Base-by-base conservation (phyloP, 805 yeast genomes). In the Saturnispora galanensis region DNA sequence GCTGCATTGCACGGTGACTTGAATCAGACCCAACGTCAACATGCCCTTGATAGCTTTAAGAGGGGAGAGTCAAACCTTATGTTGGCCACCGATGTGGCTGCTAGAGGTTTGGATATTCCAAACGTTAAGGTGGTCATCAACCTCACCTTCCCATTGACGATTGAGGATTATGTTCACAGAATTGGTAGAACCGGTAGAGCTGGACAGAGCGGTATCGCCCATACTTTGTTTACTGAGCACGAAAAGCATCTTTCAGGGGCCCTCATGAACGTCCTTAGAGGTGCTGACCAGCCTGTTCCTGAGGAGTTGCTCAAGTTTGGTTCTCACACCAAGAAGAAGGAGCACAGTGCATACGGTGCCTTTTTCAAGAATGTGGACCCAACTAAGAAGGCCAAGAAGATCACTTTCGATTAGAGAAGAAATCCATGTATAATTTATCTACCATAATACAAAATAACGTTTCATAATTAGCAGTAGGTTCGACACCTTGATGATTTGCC, bases 121-220 rank as follows among this genome's bases (percentile, higher is more conserved):
- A 87, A 94, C 55, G 98, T 93, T 50, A 90, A 89, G 65, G 84
- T 87, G 62, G 97, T 93, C 39, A 84, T 90, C 13, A 97, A 93
- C 62, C 93, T 90, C 57, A 97, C 93, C 63, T 71, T 93, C 50
- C 97, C 98, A 11, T 73, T 97, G 50, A 73, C 95, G 10, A 97
- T 97, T 0, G 98, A 93, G 58, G 79, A 87, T 42, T 93, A 93
- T 58, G 81, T 93, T 53, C 98, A 93, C 65, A 75, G 98, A 62
- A 85, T 96, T 1, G 98, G 98, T 50, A 80, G 98, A 74, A 93
- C 98, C 13, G 97, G 95, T 0, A 83, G 98, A 70, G 97, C 95
- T 2, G 93, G 90, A 15, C 85, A 83, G 65, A 73, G 88, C 1
- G 99, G 99, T 59, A 77, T 79, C 51, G 95, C 99, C 12, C 94